These are phyloP conservation scores for Arabis alpina DNA, from an alignment of 345 rosid genomes.

Conservation along the genomic window DNA sequence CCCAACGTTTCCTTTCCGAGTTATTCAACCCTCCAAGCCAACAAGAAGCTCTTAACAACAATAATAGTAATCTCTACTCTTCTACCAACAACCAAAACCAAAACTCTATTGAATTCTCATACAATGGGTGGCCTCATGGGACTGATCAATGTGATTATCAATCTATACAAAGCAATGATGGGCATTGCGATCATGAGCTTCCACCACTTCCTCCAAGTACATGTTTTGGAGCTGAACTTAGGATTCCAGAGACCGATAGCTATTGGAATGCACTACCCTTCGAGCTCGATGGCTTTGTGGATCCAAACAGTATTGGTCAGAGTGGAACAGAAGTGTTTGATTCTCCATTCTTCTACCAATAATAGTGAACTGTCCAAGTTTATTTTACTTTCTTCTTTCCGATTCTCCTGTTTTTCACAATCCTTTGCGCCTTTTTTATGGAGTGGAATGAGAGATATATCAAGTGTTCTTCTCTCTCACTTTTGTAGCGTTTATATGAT, in stretches of 20 bases:
- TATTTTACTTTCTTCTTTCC: neutral
- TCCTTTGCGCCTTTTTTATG: constrained; percentile 18
- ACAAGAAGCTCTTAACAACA: constrained; percentile 20
- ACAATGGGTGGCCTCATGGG: constrained; percentile 49
- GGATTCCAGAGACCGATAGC: constrained; percentile 43
- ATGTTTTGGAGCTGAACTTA: constrained; percentile 47
- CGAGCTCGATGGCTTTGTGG: constrained; percentile 38
- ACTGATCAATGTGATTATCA: constrained; percentile 33
- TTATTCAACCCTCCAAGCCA: constrained; percentile 48
- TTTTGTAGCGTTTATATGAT: constrained; percentile 17
- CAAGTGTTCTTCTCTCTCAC: constrained; percentile 21
- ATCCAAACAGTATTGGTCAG: constrained; percentile 31
- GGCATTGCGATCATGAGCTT: constrained; percentile 58
- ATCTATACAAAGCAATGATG: constrained; percentile 45
- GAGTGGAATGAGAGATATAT: constrained; percentile 15
- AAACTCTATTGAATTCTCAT: constrained; percentile 39
- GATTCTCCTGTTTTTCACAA: constrained; percentile 2
- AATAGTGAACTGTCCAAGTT: constrained; percentile 27
- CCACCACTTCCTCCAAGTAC: constrained; percentile 90
- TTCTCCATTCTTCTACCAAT: constrained; percentile 33
- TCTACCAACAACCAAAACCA: constrained; percentile 30
- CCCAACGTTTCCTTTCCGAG: constrained; percentile 56
- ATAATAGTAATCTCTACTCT: constrained; percentile 27
- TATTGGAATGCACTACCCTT: constrained; percentile 34
- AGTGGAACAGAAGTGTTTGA: constrained; percentile 32